phyloP scores from a whole-genome alignment of 1,139 yeast genomes.

The Blastobotrys illinoisensis region DNA sequence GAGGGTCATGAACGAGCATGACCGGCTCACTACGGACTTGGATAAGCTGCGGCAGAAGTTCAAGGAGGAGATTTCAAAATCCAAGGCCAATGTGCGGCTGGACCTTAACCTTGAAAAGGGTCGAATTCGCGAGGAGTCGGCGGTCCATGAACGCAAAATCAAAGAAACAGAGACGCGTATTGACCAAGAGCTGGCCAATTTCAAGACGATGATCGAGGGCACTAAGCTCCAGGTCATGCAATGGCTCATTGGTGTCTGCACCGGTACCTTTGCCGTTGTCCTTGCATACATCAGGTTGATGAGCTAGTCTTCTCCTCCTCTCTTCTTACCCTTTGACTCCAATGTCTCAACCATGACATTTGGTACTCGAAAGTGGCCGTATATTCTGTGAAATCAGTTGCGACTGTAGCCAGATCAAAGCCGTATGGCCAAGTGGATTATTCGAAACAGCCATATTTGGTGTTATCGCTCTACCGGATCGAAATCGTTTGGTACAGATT shows the following conservation, averaged over 20 bases:
- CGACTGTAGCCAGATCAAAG: no score
- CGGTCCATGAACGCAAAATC: constrained; percentile 86
- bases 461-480: no score
- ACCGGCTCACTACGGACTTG: constrained; percentile 73
- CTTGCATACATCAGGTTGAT: constrained; percentile 84
- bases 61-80: constrained; percentile 87
- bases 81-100: constrained; percentile 82
- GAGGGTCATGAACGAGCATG: constrained; percentile 79
- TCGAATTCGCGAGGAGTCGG: constrained; percentile 86
- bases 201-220: constrained; percentile 89
- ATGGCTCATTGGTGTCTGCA: constrained; percentile 96
- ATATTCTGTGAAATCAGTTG: no score
- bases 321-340: no score
- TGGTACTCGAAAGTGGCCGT: no score
- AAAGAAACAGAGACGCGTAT: constrained; percentile 93
- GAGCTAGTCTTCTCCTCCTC: no score
- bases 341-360: no score
- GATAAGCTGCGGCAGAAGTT: constrained; percentile 80
- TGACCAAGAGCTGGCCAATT: constrained; percentile 90
- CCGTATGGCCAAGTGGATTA: no score
- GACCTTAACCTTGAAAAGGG: constrained; percentile 94
- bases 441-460: no score
- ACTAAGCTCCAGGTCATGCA: constrained; percentile 96
- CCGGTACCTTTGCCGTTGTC: constrained; percentile 93
- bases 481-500: no score